These are phyloP conservation scores for Tetrahymena elliotti DNA, from an alignment of 73 alveolate species.

Conservation along the genomic window DNA sequence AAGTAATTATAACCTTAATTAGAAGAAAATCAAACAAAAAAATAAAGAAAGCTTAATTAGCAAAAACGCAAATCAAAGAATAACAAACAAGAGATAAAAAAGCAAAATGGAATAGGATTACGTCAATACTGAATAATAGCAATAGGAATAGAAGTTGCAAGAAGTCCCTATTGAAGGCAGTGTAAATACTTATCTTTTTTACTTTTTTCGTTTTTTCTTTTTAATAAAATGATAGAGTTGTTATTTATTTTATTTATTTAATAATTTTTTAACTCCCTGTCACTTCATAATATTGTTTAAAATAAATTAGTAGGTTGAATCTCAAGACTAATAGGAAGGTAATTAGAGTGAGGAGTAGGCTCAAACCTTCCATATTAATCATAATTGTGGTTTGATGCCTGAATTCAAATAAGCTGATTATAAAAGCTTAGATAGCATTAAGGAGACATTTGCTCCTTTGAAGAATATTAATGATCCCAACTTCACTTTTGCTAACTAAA, in stretches of 20 bases:
- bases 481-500: not conserved
- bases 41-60: not conserved
- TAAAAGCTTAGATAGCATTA: not conserved
- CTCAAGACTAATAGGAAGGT: not conserved
- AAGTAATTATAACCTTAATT: not conserved
- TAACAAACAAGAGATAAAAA: not conserved
- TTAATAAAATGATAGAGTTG: not conserved
- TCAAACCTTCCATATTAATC: not conserved
- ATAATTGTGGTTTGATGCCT: not conserved
- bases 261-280: not conserved
- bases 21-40: not conserved
- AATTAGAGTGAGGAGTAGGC: not conserved
- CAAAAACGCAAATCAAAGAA: not conserved
- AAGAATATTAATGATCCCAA: not conserved
- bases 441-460: not conserved
- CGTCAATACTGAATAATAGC: not conserved
- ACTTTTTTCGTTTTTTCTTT: no score
- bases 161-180: not conserved
- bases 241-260: no score
- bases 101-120: not conserved
- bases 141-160: not conserved
- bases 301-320: not conserved
- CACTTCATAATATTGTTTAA: not conserved
- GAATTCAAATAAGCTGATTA: not conserved
- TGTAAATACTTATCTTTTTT: not conserved